Percentiles rank a stretch among this genome's conserved stretches.
phyloP scores from a whole-genome alignment of 2,329 filamentous ascomycete genomes.

The Microsporum audouinii region DNA sequence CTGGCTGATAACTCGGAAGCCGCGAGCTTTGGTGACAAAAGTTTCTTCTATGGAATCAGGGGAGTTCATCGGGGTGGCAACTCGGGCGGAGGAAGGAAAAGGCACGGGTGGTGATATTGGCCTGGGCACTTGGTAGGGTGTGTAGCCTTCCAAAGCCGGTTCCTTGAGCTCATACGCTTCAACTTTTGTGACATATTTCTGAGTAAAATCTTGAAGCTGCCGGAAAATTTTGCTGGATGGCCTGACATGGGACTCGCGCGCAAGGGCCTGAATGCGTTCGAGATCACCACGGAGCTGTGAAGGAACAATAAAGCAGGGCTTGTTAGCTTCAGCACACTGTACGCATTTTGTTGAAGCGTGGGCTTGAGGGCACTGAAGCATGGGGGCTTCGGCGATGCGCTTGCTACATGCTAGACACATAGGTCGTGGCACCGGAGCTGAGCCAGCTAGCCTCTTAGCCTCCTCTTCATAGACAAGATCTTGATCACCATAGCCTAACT shows the following conservation, averaged over 20 bases:
- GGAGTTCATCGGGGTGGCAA: neutral
- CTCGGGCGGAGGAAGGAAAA: neutral
- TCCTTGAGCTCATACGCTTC: neutral
- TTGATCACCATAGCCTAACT: neutral
- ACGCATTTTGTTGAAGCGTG: neutral
- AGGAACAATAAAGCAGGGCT: neutral
- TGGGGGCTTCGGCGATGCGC: neutral
- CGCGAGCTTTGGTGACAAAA: neutral
- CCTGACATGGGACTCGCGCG: neutral
- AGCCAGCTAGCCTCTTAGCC: neutral
- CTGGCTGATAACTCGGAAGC: neutral
- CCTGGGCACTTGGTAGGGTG: neutral
- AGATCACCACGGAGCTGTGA: neutral
- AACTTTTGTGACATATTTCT: neutral
- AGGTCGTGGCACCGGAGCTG: neutral
- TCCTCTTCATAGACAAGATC: slow-evolving; percentile 1
- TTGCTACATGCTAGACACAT: slow-evolving; percentile 1
- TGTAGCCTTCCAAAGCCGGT: neutral
- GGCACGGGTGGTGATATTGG: neutral
- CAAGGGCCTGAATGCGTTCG: neutral
- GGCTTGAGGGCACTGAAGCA: neutral
- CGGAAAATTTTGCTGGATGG: neutral
- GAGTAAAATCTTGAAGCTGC: neutral
- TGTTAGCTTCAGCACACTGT: neutral
- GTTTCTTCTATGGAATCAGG: neutral